Base-by-base conservation (phyloP, 371 early-diverging fungal genomes). In the Parasitella parasitica region DNA sequence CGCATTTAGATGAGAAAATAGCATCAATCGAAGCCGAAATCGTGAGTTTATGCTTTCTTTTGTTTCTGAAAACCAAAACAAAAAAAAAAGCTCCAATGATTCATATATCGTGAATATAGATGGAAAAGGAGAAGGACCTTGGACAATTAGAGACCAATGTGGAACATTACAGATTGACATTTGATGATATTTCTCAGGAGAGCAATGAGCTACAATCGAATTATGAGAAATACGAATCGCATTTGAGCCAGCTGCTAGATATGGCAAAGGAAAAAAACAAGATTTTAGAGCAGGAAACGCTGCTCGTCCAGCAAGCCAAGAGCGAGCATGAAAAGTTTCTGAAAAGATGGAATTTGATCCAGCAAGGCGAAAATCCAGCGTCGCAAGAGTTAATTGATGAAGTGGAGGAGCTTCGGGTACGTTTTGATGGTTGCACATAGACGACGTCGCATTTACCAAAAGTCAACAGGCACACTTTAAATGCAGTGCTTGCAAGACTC, bases 371-470 rank as follows among this genome's bases (percentile, higher is more conserved):
- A 16, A 55, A 55, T 16, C 55, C 55, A 22, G 55, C 55, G 6
- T 55, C 55, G 2, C 55, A 55, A 8, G 38, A 55, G 28, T 18
- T 55, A 16, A 38, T 55, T 6, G 55, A 55, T 39, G 55, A 55
- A 27, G 55, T 55, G n/a, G 55, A 55, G 5, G 55, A 55, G 1
- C 55, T 55, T 55, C 55, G 55, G 28, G 51, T 51, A 51, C 9
- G 3, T n/a, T 49, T 27, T 27, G n/a, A n/a, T n/a, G n/a, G n/a
- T n/a, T n/a, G n/a, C n/a, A n/a, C n/a, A n/a, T n/a, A n/a, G n/a
- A n/a, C n/a, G n/a, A 9, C 1, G 24, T 18, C 22, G 6, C 28
- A 27, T 30, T 51, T 51, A 15, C 32, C 9, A 30, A 16, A 16
- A 51, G 12, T 26, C 6, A 48, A 22, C 24, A 51, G 51, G 27